phyloP scores from a whole-genome alignment of 2,329 filamentous ascomycete species.

The Sarocladiaceae sp. region DNA sequence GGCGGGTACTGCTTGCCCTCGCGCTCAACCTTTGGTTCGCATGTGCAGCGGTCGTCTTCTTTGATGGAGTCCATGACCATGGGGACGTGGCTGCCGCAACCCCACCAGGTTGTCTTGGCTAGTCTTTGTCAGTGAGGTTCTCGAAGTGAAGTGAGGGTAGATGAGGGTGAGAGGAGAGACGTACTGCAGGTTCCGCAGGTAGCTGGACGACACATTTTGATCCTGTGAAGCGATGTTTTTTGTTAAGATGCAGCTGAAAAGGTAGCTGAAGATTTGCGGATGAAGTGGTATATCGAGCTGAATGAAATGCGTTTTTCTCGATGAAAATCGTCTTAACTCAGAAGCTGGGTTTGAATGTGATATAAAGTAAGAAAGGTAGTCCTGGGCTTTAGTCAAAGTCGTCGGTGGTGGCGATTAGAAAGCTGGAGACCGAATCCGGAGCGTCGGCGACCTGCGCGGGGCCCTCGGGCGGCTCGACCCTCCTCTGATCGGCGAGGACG shows the following conservation, averaged over 20 bases:
- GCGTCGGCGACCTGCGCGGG: neutral
- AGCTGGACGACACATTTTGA: conserved; percentile 62
- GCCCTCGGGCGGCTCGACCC: neutral
- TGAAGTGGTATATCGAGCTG: no score
- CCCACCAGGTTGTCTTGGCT: conserved; percentile 62
- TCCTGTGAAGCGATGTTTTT: no score
- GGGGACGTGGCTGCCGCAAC: conserved; percentile 59
- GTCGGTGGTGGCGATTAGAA: neutral
- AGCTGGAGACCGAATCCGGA: neutral
- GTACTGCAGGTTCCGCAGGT: conserved; percentile 60
- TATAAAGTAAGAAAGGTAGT: no score
- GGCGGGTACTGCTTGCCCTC: conserved; percentile 62
- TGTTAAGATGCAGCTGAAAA: no score
- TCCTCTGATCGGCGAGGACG: conserved; percentile 1
- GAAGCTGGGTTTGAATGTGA: no score
- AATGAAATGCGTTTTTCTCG: neutral
- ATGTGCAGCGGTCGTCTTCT: conserved; percentile 58
- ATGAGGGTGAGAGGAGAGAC: conserved; percentile 21
- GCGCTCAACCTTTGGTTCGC: conserved; percentile 57
- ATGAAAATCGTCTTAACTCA: no score
- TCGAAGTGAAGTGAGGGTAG: neutral
- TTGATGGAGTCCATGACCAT: conserved; percentile 58
- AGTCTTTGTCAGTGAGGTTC: neutral
- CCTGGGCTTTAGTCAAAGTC: neutral
- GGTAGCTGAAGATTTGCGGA: no score